Conservation (phyloP, 495 filamentous ascomycete genomes). For the Aspergillus haitiensis region DNA sequence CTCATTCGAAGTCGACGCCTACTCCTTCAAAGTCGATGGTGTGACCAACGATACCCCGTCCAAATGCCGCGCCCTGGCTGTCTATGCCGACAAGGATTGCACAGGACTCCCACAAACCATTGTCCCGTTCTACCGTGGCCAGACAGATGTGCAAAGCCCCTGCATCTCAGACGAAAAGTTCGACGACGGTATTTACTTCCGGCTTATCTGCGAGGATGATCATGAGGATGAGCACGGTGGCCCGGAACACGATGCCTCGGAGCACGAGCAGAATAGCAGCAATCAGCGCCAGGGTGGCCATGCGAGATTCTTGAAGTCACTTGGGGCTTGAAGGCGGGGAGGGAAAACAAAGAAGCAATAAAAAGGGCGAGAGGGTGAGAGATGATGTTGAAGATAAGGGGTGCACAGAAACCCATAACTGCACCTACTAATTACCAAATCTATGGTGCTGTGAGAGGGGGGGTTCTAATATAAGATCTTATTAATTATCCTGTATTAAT, state of each 20-base stretch:
- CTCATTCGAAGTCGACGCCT: conserved; percentile 20
- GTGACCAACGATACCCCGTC: conserved; percentile 15
- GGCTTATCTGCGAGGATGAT: conserved; percentile 17
- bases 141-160: conserved; percentile 3
- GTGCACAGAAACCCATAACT: too few species aligned
- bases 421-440: too few species aligned
- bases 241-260: background rate
- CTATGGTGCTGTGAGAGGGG: background rate
- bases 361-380: too few species aligned
- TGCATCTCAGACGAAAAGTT: conserved; percentile 17
- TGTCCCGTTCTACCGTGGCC: conserved; percentile 6
- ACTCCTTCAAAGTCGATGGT: conserved; percentile 16
- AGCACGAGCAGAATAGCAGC: conserved; percentile 8
- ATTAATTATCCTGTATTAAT: conserved; percentile 4
- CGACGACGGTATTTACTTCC: conserved; percentile 12
- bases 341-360: background rate
- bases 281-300: background rate
- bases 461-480: background rate
- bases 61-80: conserved; percentile 16
- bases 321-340: background rate
- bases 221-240: background rate
- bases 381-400: too few species aligned
- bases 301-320: background rate
- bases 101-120: conserved; percentile 13
- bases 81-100: conserved; percentile 22